Evolutionary conservation across 2,329 filamentous ascomycete species (phyloP).

Genomic region (Tympanopsis confertula): DNA sequence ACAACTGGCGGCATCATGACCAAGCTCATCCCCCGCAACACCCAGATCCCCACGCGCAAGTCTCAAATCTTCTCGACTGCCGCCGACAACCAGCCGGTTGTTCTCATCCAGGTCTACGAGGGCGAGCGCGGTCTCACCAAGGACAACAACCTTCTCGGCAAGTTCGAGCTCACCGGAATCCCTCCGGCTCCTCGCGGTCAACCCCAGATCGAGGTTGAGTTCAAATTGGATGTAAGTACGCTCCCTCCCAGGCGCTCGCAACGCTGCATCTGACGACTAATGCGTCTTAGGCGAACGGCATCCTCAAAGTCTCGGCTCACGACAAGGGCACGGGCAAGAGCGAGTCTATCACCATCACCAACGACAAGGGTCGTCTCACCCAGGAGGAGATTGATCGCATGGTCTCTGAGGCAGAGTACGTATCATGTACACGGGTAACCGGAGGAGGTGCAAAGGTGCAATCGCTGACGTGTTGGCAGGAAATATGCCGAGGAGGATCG

Average conservation of each 20-base stretch:
- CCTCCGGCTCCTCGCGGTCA: conserved; percentile 26
- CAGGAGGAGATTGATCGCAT: conserved; percentile 70
- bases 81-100: conserved; percentile 37
- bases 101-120: conserved; percentile 56
- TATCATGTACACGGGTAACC: no score
- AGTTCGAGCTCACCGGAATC: conserved; percentile 55
- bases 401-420: conserved; percentile 57
- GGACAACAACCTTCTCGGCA: conserved; percentile 59
- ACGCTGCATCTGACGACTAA: no score
- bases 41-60: conserved; percentile 39
- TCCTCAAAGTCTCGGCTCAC: conserved; percentile 60
- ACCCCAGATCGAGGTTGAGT: conserved; percentile 6
- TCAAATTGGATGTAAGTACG: conserved; percentile 9
- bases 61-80: conserved; percentile 56
- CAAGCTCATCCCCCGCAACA: conserved; percentile 2
- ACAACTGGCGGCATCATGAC: conserved; percentile 60
- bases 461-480: conserved; percentile 7
- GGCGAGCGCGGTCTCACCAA: conserved; percentile 62
- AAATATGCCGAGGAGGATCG: conserved; percentile 71
- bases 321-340: conserved; percentile 69
- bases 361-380: conserved; percentile 66
- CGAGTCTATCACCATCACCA: conserved; percentile 68
- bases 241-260: conserved; percentile 4
- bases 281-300: conserved; percentile 53
- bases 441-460: no score